These are phyloP conservation scores for Ramularia endophylla DNA, from an alignment of 2,329 filamentous ascomycete genomes.

Conservation along the genomic window DNA sequence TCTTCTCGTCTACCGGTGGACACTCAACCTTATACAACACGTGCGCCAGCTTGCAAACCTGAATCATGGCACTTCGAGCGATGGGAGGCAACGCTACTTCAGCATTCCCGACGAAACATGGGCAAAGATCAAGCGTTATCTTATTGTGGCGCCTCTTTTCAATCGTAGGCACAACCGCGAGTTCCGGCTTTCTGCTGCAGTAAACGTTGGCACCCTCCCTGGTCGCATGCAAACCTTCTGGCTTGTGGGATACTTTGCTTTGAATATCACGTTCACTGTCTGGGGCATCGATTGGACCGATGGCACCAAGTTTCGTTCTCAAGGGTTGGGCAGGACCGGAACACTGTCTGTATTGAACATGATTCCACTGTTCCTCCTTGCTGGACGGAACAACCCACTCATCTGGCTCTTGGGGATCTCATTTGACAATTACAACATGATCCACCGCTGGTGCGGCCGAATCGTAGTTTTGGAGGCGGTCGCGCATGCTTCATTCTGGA, in stretches of 20 bases:
- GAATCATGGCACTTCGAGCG: conserved; percentile 58
- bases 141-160: conserved; percentile 44
- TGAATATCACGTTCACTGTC: conserved; percentile 42
- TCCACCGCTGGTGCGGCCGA: conserved; percentile 75
- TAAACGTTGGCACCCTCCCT: conserved; percentile 46
- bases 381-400: conserved; percentile 71
- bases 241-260: conserved; percentile 43
- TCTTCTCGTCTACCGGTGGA: conserved; percentile 62
- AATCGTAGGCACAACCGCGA: conserved; percentile 46
- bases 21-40: conserved; percentile 57
- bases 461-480: conserved; percentile 67
- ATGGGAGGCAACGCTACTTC: conserved; percentile 64
- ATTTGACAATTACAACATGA: conserved; percentile 76
- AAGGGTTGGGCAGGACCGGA: conserved; percentile 63
- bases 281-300: conserved; percentile 51
- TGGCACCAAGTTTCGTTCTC: conserved; percentile 65
- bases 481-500: conserved; percentile 59
- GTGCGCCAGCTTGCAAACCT: conserved; percentile 69
- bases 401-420: conserved; percentile 66
- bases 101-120: conserved; percentile 51
- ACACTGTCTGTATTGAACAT: conserved; percentile 69
- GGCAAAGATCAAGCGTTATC: conserved; percentile 41
- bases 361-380: conserved; percentile 68
- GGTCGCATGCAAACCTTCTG: conserved; percentile 44
- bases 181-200: conserved; percentile 44